Evolutionary conservation across 257 asterid species (phyloP), one percentile per base, ranked within the genome.

Genomic region (Henckelia pumila): DNA sequence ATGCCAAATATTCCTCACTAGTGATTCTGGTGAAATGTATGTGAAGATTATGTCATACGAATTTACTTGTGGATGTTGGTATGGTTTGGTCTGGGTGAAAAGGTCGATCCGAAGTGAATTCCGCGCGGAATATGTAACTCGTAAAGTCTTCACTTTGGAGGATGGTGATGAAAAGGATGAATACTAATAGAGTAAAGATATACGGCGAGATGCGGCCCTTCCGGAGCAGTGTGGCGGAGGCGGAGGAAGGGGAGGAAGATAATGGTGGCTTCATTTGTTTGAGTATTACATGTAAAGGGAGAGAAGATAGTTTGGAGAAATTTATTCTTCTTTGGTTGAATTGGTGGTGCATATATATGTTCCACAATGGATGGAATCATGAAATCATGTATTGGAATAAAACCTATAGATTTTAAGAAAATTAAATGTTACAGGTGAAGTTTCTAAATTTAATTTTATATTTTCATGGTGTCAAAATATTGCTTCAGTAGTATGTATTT

Each of bases 91-190:
- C 17, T 8, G 2, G 17, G 56, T 40, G 13, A 7, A 30, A 22
- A 13, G 72, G 10, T 16, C 20, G 64, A 57, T 9, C 17, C 9
- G 60, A 56, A 67, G 40, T 55, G 58, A 67, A 47, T 35, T 57
- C 11, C 32, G 37, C 26, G 11, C 8, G 47, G 21, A 30, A 50
- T 22, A 32, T 64, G 26, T 21, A 53, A 74, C 82, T 79, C 66
- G 78, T 78, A 64, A 88, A 65, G 26, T 83, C 82, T 26, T 85
- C 83, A 70, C 88, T 73, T 80, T 81, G 79, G 61, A 88, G 69
- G 60, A 82, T 75, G 24, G 84, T 81, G 73, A 83, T 79, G 67
- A 85, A 78, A 33, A 85, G 62, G 68, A 80, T 84, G 79, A 88
- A 83, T 55, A 80, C 83, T 32, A 85, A 20, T n/a, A 82, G 53